Evolutionary conservation across 106 monocot genomes (phyloP).

Genomic region (Cymbidium sinense): DNA sequence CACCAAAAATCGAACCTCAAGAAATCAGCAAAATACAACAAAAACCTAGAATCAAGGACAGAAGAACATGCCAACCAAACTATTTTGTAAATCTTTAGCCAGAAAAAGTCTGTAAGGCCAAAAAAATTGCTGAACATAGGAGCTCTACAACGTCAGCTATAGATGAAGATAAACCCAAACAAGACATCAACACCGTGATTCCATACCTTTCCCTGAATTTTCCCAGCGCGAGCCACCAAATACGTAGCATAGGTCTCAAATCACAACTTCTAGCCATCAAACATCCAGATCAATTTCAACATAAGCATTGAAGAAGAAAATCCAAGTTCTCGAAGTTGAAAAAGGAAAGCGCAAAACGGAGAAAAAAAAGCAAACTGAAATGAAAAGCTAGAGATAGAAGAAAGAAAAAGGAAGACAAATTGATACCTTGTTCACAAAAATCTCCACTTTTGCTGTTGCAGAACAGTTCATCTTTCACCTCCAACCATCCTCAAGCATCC

Average conservation of each 20-base stretch:
- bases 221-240: background rate
- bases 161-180: background rate
- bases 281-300: background rate
- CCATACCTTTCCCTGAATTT: constrained; percentile 1
- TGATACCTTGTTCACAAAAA: background rate
- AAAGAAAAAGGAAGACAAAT: background rate
- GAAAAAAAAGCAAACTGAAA: background rate
- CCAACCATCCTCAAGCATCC: background rate
- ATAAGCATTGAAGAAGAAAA: background rate
- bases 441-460: background rate
- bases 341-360: background rate
- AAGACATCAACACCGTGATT: background rate
- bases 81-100: too few relatives aligned
- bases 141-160: background rate
- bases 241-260: background rate
- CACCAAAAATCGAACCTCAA: too few relatives aligned
- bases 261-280: background rate
- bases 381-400: background rate
- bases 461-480: background rate
- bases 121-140: background rate
- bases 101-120: background rate
- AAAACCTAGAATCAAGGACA: too few relatives aligned
- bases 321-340: background rate
- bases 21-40: too few relatives aligned
- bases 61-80: too few relatives aligned